A percentile compares a stretch with the other conserved stretches of the same genome.
Evolutionary conservation across 176 grass and related monocot genomes (phyloP).

Genomic region (Carex pumila): DNA sequence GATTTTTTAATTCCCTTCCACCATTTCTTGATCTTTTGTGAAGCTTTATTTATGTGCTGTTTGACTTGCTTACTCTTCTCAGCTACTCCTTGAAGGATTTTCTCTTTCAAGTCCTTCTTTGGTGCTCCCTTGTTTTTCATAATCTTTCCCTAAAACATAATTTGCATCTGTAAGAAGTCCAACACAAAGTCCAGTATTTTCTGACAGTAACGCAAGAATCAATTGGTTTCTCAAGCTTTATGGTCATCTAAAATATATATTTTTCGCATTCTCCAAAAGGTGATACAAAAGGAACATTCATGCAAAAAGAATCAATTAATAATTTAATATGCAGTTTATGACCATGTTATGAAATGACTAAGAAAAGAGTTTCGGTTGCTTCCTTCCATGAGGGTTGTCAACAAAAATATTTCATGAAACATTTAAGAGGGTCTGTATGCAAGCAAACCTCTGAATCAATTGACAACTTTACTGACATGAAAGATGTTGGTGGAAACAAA

Average conservation of each 20-base stretch:
- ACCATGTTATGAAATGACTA: background rate
- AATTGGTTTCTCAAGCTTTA: background rate
- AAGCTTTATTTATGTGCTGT: constrained; percentile 49
- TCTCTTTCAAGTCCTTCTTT: constrained; percentile 70
- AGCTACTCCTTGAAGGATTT: constrained; percentile 42
- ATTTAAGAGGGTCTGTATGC: background rate
- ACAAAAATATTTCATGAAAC: background rate
- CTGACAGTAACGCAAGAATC: background rate
- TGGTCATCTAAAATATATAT: background rate
- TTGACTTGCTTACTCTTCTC: constrained; percentile 63
- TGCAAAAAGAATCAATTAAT: background rate
- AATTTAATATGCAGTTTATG: background rate
- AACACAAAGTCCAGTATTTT: background rate
- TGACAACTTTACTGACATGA: background rate
- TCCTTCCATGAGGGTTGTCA: background rate
- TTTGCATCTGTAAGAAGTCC: background rate
- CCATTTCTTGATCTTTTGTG: constrained; percentile 67
- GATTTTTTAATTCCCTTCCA: constrained; percentile 47
- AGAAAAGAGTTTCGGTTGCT: background rate
- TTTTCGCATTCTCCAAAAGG: background rate
- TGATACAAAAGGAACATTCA: background rate
- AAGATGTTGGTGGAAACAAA: background rate
- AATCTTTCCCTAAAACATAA: constrained; percentile 49
- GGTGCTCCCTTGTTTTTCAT: constrained; percentile 51
- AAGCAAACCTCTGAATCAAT: background rate